Percentiles rank a stretch among this genome's conserved stretches.
phyloP scores from a whole-genome alignment of 306 rosid species.

The Glycyrrhiza uralensis region DNA sequence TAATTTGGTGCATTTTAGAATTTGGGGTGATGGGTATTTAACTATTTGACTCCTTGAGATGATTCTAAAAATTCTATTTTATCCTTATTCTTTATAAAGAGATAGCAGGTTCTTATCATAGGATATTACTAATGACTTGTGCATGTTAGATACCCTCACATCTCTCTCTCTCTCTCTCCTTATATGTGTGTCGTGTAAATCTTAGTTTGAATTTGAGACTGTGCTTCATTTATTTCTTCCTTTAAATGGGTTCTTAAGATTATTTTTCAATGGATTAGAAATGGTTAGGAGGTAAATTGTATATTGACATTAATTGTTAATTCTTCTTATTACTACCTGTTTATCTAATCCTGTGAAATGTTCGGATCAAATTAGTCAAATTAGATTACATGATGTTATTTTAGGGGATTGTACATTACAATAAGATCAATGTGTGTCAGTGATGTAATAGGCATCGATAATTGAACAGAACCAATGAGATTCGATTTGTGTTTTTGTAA shows the following conservation, averaged over 20 bases:
- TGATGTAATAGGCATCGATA: background rate
- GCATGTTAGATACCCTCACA: no score
- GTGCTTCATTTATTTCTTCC: background rate
- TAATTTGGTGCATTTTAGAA: background rate
- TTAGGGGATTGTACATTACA: background rate
- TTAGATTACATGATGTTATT: background rate
- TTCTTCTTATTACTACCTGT: background rate
- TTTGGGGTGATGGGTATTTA: background rate
- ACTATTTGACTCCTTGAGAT: background rate
- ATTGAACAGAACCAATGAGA: background rate
- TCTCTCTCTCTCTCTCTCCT: no score
- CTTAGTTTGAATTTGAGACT: no score
- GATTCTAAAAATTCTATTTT: no score
- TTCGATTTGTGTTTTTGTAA: background rate
- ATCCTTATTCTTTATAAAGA: no score
- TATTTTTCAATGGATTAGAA: background rate
- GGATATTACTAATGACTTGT: no score
- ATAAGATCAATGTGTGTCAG: background rate
- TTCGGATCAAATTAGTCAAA: background rate
- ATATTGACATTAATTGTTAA: background rate
- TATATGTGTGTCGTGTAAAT: no score
- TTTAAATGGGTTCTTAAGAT: background rate
- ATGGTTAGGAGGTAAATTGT: no score
- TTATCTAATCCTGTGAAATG: background rate
- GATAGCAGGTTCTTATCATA: no score